Conservation (phyloP, 2,329 filamentous ascomycete genomes). For the Lachnellula arida region DNA sequence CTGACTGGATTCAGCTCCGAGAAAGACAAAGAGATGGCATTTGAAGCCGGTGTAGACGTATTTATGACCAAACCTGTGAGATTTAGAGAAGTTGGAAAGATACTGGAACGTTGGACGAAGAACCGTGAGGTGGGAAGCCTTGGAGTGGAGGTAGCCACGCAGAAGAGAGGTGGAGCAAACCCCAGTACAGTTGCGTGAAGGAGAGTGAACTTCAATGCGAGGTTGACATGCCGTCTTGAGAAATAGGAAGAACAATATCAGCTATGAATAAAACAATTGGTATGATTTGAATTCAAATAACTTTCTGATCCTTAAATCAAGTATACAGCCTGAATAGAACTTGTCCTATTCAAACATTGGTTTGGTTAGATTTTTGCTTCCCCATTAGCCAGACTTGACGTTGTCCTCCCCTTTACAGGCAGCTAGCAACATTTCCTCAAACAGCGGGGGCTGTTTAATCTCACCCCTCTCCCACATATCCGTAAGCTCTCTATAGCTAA, state of each 20-base stretch:
- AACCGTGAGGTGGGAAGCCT: neutral
- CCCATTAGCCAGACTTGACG: neutral
- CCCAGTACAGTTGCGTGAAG: too few relatives aligned
- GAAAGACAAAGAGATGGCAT: conserved; percentile 44
- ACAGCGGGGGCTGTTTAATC: neutral
- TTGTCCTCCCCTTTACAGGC: neutral
- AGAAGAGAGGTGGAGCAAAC: too few relatives aligned
- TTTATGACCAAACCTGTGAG: conserved; percentile 49
- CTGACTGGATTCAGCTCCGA: conserved; percentile 47
- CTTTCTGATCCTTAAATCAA: too few relatives aligned
- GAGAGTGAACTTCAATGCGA: too few relatives aligned
- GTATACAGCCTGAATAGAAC: too few relatives aligned
- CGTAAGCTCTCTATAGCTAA: neutral
- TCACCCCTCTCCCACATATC: neutral
- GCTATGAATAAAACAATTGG: too few relatives aligned
- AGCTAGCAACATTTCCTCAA: neutral
- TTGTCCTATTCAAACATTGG: too few relatives aligned
- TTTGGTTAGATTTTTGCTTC: too few relatives aligned
- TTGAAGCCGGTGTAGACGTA: conserved; percentile 47
- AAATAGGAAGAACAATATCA: too few relatives aligned
- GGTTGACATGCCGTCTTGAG: too few relatives aligned
- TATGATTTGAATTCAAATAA: too few relatives aligned
- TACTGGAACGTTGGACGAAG: conserved; percentile 19
- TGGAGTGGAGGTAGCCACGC: too few relatives aligned
- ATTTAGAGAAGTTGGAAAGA: conserved; percentile 20